Evolutionary conservation across 805 yeast species (phyloP).

Genomic region (Starmera caribaea): DNA sequence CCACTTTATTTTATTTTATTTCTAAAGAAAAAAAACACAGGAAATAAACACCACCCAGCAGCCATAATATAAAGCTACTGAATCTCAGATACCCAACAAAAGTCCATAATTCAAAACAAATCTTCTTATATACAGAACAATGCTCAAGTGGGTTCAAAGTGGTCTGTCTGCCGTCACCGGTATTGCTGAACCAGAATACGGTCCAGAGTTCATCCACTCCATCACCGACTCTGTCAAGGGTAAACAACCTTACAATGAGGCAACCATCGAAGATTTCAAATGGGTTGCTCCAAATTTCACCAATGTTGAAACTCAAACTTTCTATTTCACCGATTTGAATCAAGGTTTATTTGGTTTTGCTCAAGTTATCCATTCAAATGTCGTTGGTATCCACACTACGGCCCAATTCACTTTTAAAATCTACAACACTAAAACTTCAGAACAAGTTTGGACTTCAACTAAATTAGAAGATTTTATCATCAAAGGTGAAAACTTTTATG

Average conservation of each 20-base stretch:
- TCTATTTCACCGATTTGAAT: constrained; percentile 63
- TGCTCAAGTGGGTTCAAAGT: constrained; percentile 80
- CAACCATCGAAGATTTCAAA: constrained; percentile 57
- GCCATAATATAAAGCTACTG: too few relatives aligned
- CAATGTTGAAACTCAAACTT: constrained; percentile 92
- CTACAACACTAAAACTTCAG: constrained; percentile 40
- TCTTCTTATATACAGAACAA: too few relatives aligned
- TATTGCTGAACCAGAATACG: constrained; percentile 95
- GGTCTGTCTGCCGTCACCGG: constrained; percentile 93
- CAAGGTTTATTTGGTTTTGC: constrained; percentile 75
- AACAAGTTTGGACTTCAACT: constrained; percentile 80
- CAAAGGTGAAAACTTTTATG: constrained; percentile 71
- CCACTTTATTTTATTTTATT: too few relatives aligned
- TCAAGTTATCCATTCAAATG: constrained; percentile 88
- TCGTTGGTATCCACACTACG: constrained; percentile 78
- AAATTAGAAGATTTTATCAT: constrained; percentile 69
- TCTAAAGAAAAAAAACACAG: too few relatives aligned
- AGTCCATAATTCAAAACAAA: too few relatives aligned
- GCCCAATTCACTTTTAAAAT: constrained; percentile 92
- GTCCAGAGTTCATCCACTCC: constrained; percentile 86
- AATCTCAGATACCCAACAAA: too few relatives aligned
- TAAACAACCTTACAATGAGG: constrained; percentile 47
- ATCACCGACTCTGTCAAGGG: constrained; percentile 51
- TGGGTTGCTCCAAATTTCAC: constrained; percentile 74
- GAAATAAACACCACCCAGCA: too few relatives aligned